Base-by-base conservation (phyloP, 306 rosid species). In the Cucurbita ficifolia region DNA sequence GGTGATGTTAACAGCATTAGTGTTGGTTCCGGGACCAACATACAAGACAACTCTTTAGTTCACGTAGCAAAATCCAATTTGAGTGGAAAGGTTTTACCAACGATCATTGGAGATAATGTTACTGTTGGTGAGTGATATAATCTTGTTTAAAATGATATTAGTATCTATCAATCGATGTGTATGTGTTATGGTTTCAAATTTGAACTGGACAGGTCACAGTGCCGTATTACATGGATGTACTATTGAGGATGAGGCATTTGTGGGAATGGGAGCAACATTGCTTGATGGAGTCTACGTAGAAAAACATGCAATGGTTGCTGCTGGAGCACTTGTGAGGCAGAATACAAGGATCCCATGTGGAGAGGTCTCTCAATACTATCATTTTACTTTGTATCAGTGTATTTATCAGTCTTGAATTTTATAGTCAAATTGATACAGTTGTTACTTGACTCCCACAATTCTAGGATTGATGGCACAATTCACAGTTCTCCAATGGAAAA, bases 301-400 rank as follows among this genome's bases (percentile, higher is more conserved):
- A 84, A 93, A 82, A 77, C 89, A 93, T 75, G 94, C 97, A 65
- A 90, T 93, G 97, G 96, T 93, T 80, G 96, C 94, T 76, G 97
- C 96, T 40, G 97, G 98, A 79, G 98, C 98, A 70, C 96, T 88
- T 79, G 97, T 93, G 35, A 81, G 92, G 81, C 98, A 93, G 83
- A 90, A 90, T 76, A 87, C 97, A 43, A 88, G 93, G 78, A 85
- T 93, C 72, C 98, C 97, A 29, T 88, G 82, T 76, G 98, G 98
- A 78, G 97, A 93, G 97, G 98, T 94, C 74, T 78, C 89, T 76
- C 42, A 45, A 73, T 54, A 17, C 58, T 33, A 18, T 8, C 14
- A 52, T 76, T 70, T 73, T 56, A 38, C 42, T 73, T 38, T 40
- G 19, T 48, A 21, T 69, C 10, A 65, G 72, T 65, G 18, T 21